Evolutionary conservation across 768 basidiomycete species (phyloP).

Genomic region (Lentinula detonsa): DNA sequence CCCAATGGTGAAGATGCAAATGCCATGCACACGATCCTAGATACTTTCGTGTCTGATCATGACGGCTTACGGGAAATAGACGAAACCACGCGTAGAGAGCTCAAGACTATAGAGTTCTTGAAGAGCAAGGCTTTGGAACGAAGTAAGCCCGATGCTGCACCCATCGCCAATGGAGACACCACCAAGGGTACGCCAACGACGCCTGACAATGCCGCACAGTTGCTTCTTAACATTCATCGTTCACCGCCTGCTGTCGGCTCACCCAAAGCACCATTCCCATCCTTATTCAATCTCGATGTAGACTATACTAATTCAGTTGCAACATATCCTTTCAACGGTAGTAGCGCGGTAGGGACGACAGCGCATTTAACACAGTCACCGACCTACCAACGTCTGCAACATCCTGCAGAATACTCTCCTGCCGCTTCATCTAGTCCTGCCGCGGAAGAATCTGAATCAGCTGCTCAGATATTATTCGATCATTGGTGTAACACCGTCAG

Average conservation of each 20-base stretch:
- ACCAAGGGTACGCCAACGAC: conserved; percentile 13
- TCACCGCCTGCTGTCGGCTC: conserved; percentile 26
- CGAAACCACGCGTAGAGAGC: conserved; percentile 75
- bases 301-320: conserved; percentile 15
- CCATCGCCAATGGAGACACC: conserved; percentile 18
- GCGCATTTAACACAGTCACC: conserved; percentile 30
- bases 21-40: conserved; percentile 74
- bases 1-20: conserved; percentile 64
- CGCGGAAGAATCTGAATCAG: conserved; percentile 64
- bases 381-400: conserved; percentile 57
- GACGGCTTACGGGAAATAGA: conserved; percentile 64
- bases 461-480: conserved; percentile 74
- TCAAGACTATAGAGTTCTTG: conserved; percentile 81
- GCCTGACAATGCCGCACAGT: conserved; percentile 43
- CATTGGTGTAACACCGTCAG: conserved; percentile 83
- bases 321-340: conserved; percentile 4
- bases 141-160: conserved; percentile 23
- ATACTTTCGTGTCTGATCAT: conserved; percentile 70
- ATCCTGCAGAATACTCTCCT: conserved; percentile 49
- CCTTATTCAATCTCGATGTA: conserved; percentile 12
- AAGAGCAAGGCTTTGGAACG: conserved; percentile 60
- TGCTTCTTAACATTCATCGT: conserved; percentile 43
- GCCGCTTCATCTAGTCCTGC: conserved; percentile 63
- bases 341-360: not conserved
- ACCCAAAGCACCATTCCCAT: conserved; percentile 23